These are phyloP conservation scores for Tieghemostelium lacteum DNA, from an alignment of 78 protist genomes.

Conservation along the genomic window DNA sequence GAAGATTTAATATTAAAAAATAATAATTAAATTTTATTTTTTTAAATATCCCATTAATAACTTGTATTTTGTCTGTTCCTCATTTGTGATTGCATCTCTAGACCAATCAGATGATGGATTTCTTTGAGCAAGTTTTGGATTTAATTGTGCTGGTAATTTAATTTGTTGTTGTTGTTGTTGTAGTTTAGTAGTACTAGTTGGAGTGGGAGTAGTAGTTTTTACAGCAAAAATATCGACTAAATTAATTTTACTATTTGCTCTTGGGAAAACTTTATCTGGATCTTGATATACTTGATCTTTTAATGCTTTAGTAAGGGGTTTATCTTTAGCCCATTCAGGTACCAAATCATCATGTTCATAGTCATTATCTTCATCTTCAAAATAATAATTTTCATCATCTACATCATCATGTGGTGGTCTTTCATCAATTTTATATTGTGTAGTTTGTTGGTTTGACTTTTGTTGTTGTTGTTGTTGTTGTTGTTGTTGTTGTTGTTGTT, in stretches of 20 bases:
- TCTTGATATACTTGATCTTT: slow-evolving; percentile 22
- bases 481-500: not conserved
- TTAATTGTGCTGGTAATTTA: not conserved
- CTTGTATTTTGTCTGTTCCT: slow-evolving; percentile 11
- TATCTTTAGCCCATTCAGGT: slow-evolving; percentile 26
- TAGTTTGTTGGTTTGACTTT: not conserved
- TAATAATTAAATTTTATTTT: too few species aligned
- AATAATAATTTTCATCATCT: slow-evolving; percentile 8
- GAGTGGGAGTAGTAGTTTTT: not conserved
- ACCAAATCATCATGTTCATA: slow-evolving; percentile 16
- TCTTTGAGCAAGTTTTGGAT: not conserved
- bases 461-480: not conserved
- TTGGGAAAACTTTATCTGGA: slow-evolving; percentile 18
- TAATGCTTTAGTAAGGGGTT: not conserved
- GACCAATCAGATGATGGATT: slow-evolving; percentile 27
- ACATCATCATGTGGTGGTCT: not conserved
- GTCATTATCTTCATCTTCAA: slow-evolving; percentile 23
- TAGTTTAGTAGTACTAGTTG: not conserved
- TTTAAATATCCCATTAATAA: slow-evolving; percentile 14
- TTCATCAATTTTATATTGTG: slow-evolving; percentile 13
- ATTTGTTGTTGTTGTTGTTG: not conserved
- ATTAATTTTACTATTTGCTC: not conserved
- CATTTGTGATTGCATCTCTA: not conserved
- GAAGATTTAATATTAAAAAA: too few species aligned
- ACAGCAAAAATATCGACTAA: not conserved